These are phyloP conservation scores for Hyphochytrium catenoides DNA, from an alignment of 352 stramenopile species.

Conservation along the genomic window DNA sequence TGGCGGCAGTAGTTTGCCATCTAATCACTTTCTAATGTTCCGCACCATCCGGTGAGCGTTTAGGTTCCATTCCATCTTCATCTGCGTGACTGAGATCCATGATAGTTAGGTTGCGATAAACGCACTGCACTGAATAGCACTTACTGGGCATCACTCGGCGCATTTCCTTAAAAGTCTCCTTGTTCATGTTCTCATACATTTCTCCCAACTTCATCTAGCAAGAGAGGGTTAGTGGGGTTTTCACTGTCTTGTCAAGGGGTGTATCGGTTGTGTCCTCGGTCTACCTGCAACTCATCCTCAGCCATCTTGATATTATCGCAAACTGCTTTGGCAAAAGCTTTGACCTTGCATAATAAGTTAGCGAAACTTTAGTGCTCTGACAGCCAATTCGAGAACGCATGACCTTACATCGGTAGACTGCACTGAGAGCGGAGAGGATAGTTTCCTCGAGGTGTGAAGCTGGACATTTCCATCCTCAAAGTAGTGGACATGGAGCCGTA, in stretches of 20 bases:
- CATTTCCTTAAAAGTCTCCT: slow-evolving; percentile 83
- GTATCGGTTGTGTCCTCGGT: no score
- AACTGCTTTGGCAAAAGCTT: slow-evolving; percentile 29
- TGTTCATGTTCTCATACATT: slow-evolving; percentile 84
- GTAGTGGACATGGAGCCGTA: slow-evolving; percentile 72
- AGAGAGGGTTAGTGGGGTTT: background rate
- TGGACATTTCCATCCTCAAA: slow-evolving; percentile 90
- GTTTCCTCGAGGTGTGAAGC: slow-evolving; percentile 55
- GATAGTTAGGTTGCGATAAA: background rate
- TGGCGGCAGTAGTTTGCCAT: no score
- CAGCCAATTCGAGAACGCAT: no score
- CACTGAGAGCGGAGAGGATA: no score
- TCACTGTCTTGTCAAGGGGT: background rate
- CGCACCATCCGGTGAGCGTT: slow-evolving; percentile 51
- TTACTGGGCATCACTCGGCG: slow-evolving; percentile 71
- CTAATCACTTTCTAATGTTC: no score
- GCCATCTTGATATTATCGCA: slow-evolving; percentile 28
- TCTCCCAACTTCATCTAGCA: slow-evolving; percentile 48
- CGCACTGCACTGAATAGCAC: background rate
- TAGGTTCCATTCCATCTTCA: slow-evolving; percentile 65
- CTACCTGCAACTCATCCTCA: no score
- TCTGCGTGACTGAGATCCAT: slow-evolving; percentile 37
- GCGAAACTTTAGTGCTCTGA: no score
- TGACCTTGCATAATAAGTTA: no score
- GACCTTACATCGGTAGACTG: no score